Percentiles rank a stretch among this genome's conserved stretches.
Conservation (phyloP, 2,329 filamentous ascomycete species). For the Emericellopsis cladophorae region DNA sequence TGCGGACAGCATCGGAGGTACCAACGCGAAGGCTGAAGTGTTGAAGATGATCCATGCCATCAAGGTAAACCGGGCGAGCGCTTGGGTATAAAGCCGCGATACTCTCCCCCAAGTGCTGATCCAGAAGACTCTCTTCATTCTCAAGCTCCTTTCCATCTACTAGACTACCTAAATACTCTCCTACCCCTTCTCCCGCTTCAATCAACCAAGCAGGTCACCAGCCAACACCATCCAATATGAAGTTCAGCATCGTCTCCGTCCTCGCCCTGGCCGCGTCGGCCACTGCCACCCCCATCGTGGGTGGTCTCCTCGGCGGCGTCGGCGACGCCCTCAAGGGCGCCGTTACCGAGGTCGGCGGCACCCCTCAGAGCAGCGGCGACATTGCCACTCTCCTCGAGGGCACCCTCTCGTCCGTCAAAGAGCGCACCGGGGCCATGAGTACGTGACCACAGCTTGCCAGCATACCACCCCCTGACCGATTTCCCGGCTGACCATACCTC, state of each 20-base stretch:
- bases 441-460: not conserved
- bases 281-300: not conserved
- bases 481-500: not conserved
- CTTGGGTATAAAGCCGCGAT: too few species aligned
- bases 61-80: too few species aligned
- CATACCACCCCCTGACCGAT: not conserved
- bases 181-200: too few species aligned
- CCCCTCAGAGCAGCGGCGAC: not conserved
- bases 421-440: constrained; percentile 1
- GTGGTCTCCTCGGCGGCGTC: not conserved
- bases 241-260: constrained; percentile 1
- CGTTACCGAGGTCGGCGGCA: not conserved
- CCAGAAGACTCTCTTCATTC: too few species aligned
- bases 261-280: constrained; percentile 1
- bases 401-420: not conserved
- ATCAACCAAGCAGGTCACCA: too few species aligned
- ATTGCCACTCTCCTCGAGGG: constrained; percentile 1
- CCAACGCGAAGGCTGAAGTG: too few species aligned
- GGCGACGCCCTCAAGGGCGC: not conserved
- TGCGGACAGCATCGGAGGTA: too few species aligned
- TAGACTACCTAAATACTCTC: too few species aligned
- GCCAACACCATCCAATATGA: not conserved
- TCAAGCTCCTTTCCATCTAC: too few species aligned
- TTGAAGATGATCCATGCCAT: too few species aligned
- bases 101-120: too few species aligned